Percentiles rank a stretch among this genome's conserved stretches.
phyloP scores from a whole-genome alignment of 2,329 filamentous ascomycete species.

The Colletotrichum sansevieriae region DNA sequence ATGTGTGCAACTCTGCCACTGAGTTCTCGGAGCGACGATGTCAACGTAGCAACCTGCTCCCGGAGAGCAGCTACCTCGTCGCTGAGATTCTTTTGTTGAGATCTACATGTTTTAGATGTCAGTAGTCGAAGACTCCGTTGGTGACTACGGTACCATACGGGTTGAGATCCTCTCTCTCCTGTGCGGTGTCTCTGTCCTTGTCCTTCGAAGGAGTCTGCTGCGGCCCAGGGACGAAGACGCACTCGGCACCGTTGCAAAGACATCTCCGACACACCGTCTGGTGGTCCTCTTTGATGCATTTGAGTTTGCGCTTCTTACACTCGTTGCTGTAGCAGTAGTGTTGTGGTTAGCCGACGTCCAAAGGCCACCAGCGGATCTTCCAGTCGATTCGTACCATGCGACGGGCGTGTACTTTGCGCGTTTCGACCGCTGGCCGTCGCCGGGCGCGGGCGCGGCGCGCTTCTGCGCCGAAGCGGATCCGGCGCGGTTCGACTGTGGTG shows the following conservation, averaged over 20 bases:
- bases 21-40: constrained; percentile 47
- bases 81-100: constrained; percentile 43
- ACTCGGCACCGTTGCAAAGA: constrained; percentile 45
- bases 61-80: constrained; percentile 49
- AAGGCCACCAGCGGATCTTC: too few relatives aligned
- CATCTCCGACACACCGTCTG: constrained; percentile 50
- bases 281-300: constrained; percentile 50
- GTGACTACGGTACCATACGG: not conserved
- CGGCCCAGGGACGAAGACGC: constrained; percentile 45
- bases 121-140: too few relatives aligned
- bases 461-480: constrained; percentile 33
- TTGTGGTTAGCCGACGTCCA: too few relatives aligned
- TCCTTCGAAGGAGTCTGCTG: constrained; percentile 29
- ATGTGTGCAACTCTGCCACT: constrained; percentile 43
- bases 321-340: constrained; percentile 47
- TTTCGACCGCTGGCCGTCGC: constrained; percentile 44
- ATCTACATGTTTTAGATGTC: not conserved
- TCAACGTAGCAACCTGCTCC: constrained; percentile 48
- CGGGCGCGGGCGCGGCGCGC: constrained; percentile 29
- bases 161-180: constrained; percentile 45
- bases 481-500: constrained; percentile 20
- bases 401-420: constrained; percentile 54
- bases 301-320: constrained; percentile 57
- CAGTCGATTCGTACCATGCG: constrained; percentile 49
- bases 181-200: constrained; percentile 39